Conservation (phyloP, 2,329 filamentous ascomycete genomes). For the Neurospora sp. region DNA sequence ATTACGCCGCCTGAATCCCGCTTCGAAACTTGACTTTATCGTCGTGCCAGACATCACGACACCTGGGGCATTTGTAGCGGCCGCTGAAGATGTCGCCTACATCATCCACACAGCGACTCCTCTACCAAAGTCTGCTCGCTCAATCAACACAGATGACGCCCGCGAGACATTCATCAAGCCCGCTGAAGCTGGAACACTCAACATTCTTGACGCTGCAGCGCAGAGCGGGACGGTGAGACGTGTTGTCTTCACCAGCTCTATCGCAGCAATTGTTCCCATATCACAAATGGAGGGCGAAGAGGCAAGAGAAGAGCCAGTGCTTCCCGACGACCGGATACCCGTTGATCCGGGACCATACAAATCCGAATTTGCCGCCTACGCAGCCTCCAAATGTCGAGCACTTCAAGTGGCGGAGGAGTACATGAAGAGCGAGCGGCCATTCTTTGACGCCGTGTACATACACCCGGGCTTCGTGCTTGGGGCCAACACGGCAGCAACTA, state of each 20-base stretch:
- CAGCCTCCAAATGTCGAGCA: constrained; percentile 26
- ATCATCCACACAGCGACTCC: constrained; percentile 21
- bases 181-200: constrained; percentile 16
- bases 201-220: constrained; percentile 17
- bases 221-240: constrained; percentile 14
- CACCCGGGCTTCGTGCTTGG: constrained; percentile 28
- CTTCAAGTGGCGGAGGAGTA: constrained; percentile 25
- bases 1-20: constrained; percentile 16
- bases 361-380: constrained; percentile 25
- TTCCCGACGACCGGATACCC: constrained; percentile 25
- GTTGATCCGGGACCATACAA: constrained; percentile 19
- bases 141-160: constrained; percentile 8
- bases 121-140: constrained; percentile 1
- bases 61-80: constrained; percentile 24
- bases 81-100: constrained; percentile 20
- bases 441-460: constrained; percentile 27
- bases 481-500: constrained; percentile 24
- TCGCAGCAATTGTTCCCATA: constrained; percentile 17
- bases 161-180: constrained; percentile 12
- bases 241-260: constrained; percentile 21
- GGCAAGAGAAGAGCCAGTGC: constrained; percentile 4
- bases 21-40: constrained; percentile 20
- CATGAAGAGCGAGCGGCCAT: constrained; percentile 22
- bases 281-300: constrained; percentile 10
- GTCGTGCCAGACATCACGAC: constrained; percentile 23